Evolutionary conservation across 495 filamentous ascomycete species (phyloP).

Genomic region (Penicillium soppii): DNA sequence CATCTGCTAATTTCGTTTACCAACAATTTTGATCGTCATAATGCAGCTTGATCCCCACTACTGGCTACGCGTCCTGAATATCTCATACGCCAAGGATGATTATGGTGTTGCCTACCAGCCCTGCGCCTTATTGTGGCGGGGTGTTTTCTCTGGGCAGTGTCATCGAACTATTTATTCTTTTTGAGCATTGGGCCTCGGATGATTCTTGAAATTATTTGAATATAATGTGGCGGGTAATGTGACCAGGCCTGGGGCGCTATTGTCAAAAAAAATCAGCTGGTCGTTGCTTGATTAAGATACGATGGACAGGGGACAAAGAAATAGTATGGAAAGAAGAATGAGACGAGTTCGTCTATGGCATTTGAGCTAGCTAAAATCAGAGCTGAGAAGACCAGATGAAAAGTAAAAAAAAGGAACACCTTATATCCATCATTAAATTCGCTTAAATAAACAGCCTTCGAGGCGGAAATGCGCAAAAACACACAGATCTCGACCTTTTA

Average conservation of each 20-base stretch:
- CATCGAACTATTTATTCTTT: neutral
- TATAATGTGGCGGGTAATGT: no score
- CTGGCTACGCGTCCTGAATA: neutral
- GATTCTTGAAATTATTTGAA: no score
- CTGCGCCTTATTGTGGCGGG: neutral
- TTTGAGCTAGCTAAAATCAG: neutral
- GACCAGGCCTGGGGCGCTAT: no score
- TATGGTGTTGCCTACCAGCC: constrained; percentile 6
- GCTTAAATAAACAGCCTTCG: constrained; percentile 1
- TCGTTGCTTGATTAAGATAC: no score
- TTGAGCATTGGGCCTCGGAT: no score
- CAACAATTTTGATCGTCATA: neutral
- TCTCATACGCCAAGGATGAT: constrained; percentile 1
- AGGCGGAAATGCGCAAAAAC: neutral
- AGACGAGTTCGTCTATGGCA: neutral
- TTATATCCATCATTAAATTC: constrained; percentile 2
- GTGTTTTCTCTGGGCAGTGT: neutral
- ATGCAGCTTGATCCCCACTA: neutral
- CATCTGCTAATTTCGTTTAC: neutral
- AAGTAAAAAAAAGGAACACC: neutral
- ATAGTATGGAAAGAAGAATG: no score
- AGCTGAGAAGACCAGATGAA: neutral
- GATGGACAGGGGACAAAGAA: no score
- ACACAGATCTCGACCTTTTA: neutral
- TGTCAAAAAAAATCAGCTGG: no score